phyloP scores from a whole-genome alignment of 208 protist genomes.

The Leishmania braziliensis region DNA sequence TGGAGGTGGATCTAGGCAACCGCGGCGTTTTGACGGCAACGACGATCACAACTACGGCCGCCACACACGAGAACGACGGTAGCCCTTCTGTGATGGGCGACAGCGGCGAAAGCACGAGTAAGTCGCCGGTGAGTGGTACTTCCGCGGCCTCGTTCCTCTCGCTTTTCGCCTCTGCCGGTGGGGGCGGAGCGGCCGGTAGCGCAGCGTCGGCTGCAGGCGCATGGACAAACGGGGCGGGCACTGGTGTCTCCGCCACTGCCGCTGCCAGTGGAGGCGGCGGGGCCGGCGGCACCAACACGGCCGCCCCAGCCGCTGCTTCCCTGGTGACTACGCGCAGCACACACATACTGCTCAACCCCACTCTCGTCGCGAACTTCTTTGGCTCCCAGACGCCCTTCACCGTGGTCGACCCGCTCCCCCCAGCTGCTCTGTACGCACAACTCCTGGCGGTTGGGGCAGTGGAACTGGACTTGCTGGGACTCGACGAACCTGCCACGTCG shows the following conservation, averaged over 20 bases:
- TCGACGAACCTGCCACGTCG: not conserved
- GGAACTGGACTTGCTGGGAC: slow-evolving; percentile 40
- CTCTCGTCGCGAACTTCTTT: slow-evolving; percentile 65
- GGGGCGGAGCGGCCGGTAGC: not conserved
- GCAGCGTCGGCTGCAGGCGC: not conserved
- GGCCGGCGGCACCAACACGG: not conserved
- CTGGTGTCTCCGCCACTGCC: not conserved
- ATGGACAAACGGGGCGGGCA: not conserved
- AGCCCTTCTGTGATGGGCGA: not conserved
- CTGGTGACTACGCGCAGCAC: slow-evolving; percentile 23
- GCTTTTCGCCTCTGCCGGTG: not conserved
- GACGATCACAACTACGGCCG: not conserved
- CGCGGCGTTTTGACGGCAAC: not conserved
- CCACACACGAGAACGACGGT: slow-evolving; percentile 2
- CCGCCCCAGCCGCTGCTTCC: slow-evolving; percentile 4
- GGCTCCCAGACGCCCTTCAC: slow-evolving; percentile 75
- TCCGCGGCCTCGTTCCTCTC: not conserved
- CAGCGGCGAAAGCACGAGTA: not conserved
- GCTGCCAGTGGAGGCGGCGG: not conserved
- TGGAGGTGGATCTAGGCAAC: slow-evolving; percentile 8
- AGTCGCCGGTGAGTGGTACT: not conserved
- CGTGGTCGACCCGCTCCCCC: slow-evolving; percentile 44
- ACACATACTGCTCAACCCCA: slow-evolving; percentile 41
- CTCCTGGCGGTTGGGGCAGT: slow-evolving; percentile 69
- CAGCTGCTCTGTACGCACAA: slow-evolving; percentile 57